Conservation (phyloP, 805 yeast species). For the Saturnispora ahearnii region DNA sequence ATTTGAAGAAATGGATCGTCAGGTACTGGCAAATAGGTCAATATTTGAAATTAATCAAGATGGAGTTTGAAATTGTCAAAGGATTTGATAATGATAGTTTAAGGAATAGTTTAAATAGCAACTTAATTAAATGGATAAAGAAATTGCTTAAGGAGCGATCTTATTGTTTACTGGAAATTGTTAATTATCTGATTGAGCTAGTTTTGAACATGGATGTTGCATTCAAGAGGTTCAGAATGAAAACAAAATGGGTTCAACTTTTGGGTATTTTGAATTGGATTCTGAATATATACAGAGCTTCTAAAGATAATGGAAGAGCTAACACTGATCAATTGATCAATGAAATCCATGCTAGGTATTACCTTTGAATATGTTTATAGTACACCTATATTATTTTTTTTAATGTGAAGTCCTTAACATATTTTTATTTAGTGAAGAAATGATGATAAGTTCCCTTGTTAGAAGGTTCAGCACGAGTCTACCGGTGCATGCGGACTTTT, state of each 20-base stretch:
- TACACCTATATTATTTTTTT: background rate
- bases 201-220: slow-evolving; percentile 23
- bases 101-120: slow-evolving; percentile 1
- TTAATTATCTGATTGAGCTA: slow-evolving; percentile 26
- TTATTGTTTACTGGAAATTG: slow-evolving; percentile 21
- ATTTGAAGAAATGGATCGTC: slow-evolving; percentile 20
- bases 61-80: slow-evolving; percentile 17
- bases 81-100: slow-evolving; percentile 7
- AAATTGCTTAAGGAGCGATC: slow-evolving; percentile 20
- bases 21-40: slow-evolving; percentile 19
- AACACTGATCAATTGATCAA: background rate
- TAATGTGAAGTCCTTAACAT: background rate
- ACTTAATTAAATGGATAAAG: slow-evolving; percentile 14
- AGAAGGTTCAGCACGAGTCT: background rate
- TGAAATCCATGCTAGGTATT: background rate
- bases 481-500: slow-evolving; percentile 10
- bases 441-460: background rate
- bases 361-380: background rate
- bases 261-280: slow-evolving; percentile 1
- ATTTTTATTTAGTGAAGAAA: background rate
- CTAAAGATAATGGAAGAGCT: background rate
- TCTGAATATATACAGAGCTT: background rate
- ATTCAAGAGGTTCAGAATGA: slow-evolving; percentile 8
- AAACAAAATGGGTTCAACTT: slow-evolving; percentile 31
- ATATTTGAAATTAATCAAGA: slow-evolving; percentile 15